Evolutionary conservation across 306 rosid genomes (phyloP).

Genomic region (Psophocarpus tetragonolobus): DNA sequence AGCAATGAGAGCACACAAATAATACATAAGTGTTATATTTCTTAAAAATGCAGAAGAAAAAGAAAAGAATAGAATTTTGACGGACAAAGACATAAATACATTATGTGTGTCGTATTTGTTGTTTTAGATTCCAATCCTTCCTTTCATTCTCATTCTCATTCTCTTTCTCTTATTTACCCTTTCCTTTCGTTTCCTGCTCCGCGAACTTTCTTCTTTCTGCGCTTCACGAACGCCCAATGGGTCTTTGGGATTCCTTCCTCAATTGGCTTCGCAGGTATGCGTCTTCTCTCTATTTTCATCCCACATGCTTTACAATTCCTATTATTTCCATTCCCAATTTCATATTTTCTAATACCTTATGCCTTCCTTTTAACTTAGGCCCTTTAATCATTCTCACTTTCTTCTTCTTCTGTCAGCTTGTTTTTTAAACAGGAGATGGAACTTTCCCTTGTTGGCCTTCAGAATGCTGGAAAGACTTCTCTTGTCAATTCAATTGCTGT

Average conservation of each 20-base stretch:
- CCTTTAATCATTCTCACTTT: constrained; percentile 21
- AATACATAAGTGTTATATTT: no score
- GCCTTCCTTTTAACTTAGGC: neutral
- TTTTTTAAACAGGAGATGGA: constrained; percentile 98
- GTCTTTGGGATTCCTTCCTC: constrained; percentile 86
- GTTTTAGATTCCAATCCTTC: constrained; percentile 21
- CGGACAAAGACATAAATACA: neutral
- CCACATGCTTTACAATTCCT: neutral
- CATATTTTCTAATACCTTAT: no score
- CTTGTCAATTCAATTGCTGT: constrained; percentile 92
- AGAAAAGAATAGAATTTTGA: constrained; percentile 8
- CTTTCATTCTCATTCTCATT: neutral
- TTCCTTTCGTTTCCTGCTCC: neutral
- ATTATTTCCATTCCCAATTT: neutral
- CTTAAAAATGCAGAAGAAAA: no score
- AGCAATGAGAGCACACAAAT: no score
- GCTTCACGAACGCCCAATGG: constrained; percentile 47
- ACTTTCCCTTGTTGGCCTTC: constrained; percentile 94
- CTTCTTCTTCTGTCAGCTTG: constrained; percentile 49
- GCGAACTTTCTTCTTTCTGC: constrained; percentile 29
- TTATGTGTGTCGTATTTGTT: neutral
- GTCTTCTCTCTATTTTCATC: neutral
- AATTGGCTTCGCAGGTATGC: constrained; percentile 92
- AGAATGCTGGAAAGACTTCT: constrained; percentile 93
- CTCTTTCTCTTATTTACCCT: neutral